Evolutionary conservation across 1,284 basidiomycete species (phyloP), one percentile per base, ranked within the genome.

Genomic region (Lignosus rhinocerotis): DNA sequence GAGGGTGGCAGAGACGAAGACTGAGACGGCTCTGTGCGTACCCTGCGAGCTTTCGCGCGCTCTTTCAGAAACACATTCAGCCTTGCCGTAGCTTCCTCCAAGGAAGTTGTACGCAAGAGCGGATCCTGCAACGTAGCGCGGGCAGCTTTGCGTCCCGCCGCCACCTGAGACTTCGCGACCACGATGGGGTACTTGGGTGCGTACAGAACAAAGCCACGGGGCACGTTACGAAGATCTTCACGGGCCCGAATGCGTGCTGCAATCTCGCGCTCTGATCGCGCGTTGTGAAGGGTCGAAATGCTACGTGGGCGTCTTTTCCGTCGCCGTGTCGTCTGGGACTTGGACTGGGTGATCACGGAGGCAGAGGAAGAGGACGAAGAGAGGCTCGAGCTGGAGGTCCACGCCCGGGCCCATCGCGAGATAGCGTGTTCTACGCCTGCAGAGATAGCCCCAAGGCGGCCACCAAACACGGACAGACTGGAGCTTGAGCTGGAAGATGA

Each of bases 171-270:
- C 19, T 53, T 61, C 12, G 64, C 55, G 2, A n/a, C n/a, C 10
- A 36, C 53, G 59, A 65, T 49, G 67, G 68, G 66, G 72, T 69
- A 61, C 75, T 68, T 64, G 78, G 75, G 47, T 80, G 86, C 30
- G 82, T 89, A 88, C 11, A 91, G 75, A 10, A 80, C 78, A 69
- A 93, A 93, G 59, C 85, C 81, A 58, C 90, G 79, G 43, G 84
- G 80, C 49, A 83, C 75, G 53, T 81, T 77, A 59, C 86, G 77
- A 25, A 81, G 80, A 63, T 83, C 79, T 64, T 84, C 81, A 19
- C 86, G 79, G 43, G 87, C 87, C 59, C 80, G 82, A 49, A 86
- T 76, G 44, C 83, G 79, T 45, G 80, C 83, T 2, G 79, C 78
- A 41, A 88, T 78, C 56, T 85, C 79, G 47, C 78, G 76, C 69